phyloP scores from a whole-genome alignment of 257 asterid species.

The Pogostemon cablin region DNA sequence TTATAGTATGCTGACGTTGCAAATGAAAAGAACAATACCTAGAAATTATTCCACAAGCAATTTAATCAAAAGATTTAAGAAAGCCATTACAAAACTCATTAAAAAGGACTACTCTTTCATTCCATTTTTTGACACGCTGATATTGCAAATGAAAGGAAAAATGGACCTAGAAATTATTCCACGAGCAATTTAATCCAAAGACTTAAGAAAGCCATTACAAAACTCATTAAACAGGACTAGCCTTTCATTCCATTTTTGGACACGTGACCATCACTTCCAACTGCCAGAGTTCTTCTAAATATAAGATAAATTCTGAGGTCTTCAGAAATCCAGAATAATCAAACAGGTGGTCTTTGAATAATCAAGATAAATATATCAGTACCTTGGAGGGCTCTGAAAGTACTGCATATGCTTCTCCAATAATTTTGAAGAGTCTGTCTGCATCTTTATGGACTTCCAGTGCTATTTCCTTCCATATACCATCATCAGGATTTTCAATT shows the following conservation, averaged over 20 bases:
- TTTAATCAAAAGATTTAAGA: no score
- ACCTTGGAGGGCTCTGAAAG: constrained; percentile 96
- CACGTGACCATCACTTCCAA: constrained; percentile 8
- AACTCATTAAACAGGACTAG: neutral
- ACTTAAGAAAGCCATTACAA: neutral
- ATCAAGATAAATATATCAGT: constrained; percentile 27
- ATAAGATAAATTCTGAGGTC: neutral
- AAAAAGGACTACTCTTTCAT: neutral
- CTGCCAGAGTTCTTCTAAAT: neutral
- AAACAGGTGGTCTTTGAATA: neutral
- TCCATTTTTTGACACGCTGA: neutral
- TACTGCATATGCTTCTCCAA: constrained; percentile 94
- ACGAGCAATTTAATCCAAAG: neutral
- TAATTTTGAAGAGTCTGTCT: constrained; percentile 88
- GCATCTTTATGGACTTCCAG: constrained; percentile 83
- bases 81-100: neutral
- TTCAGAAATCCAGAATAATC: neutral
- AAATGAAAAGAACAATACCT: neutral
- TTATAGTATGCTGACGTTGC: neutral
- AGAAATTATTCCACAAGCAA: neutral
- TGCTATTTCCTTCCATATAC: constrained; percentile 82
- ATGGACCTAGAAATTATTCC: neutral
- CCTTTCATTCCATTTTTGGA: constrained; percentile 1
- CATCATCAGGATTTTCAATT: constrained; percentile 77
- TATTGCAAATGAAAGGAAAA: neutral